Conservation (phyloP, 2,329 filamentous ascomycete species). For the Thelonectria discophora region DNA sequence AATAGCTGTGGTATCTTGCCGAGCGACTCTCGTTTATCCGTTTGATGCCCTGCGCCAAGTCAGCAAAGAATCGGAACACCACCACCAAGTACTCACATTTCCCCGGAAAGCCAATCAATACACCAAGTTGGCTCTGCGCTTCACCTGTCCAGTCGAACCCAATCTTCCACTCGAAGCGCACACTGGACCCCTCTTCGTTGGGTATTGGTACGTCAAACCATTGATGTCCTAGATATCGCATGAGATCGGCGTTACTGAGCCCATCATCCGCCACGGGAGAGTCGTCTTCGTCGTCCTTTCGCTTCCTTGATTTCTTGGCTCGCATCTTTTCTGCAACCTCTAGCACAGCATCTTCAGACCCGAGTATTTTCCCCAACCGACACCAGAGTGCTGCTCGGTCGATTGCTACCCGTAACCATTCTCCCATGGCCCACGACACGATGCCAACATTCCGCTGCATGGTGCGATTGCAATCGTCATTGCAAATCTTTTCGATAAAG, state of each 20-base stretch:
- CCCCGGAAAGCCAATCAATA: constrained; percentile 65
- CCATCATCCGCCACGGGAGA: constrained; percentile 12
- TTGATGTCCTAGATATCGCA: constrained; percentile 64
- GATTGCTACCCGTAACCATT: constrained; percentile 70
- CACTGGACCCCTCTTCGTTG: constrained; percentile 46
- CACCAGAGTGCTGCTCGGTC: constrained; percentile 72
- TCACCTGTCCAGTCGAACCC: constrained; percentile 79
- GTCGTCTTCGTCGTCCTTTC: constrained; percentile 33
- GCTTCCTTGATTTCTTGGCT: constrained; percentile 36
- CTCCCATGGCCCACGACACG: constrained; percentile 72
- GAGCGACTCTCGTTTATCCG: constrained; percentile 65
- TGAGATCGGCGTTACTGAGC: constrained; percentile 53
- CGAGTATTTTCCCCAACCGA: constrained; percentile 59
- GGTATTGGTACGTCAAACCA: constrained; percentile 56
- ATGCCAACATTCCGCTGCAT: constrained; percentile 66
- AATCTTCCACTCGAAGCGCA: constrained; percentile 70
- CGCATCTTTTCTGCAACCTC: constrained; percentile 39
- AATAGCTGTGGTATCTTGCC: constrained; percentile 69
- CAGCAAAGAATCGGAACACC: constrained; percentile 18
- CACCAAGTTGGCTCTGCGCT: constrained; percentile 65
- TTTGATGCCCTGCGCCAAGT: constrained; percentile 63
- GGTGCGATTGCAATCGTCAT: constrained; percentile 52
- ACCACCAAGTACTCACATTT: constrained; percentile 64
- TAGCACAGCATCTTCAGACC: constrained; percentile 42
- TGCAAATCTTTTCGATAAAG: constrained; percentile 58